Percentiles rank a stretch among this genome's conserved stretches.
These are phyloP conservation scores for Pseudophaeomoniella oleicola DNA, from an alignment of 2,329 filamentous ascomycete species.

Conservation along the genomic window DNA sequence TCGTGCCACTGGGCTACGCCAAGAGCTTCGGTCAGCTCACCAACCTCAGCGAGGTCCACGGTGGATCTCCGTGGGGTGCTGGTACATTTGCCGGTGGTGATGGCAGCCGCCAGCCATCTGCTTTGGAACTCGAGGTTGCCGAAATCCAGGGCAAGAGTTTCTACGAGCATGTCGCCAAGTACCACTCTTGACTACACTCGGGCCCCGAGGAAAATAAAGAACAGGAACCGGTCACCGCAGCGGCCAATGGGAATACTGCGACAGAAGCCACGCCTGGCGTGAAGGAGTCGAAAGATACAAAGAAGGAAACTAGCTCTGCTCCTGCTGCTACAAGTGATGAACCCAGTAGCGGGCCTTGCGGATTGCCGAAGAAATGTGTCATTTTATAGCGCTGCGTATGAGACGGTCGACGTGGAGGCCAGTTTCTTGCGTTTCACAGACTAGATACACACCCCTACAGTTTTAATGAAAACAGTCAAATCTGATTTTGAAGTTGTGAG, in stretches of 20 bases:
- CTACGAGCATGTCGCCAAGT: slow-evolving; percentile 61
- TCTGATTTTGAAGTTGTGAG: no score
- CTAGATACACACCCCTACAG: no score
- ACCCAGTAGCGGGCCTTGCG: slow-evolving; percentile 55
- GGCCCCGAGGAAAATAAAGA: slow-evolving; percentile 19
- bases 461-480: no score
- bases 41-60: slow-evolving; percentile 66
- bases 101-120: slow-evolving; percentile 67
- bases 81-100: slow-evolving; percentile 71
- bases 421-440: no score
- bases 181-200: slow-evolving; percentile 66
- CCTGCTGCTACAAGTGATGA: slow-evolving; percentile 30
- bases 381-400: slow-evolving; percentile 48
- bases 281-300: slow-evolving; percentile 9
- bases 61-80: slow-evolving; percentile 83
- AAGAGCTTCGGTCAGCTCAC: slow-evolving; percentile 56
- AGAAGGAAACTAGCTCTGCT: slow-evolving; percentile 13
- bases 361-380: slow-evolving; percentile 59
- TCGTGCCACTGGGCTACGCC: slow-evolving; percentile 88
- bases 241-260: slow-evolving; percentile 10
- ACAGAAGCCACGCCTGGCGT: slow-evolving; percentile 10
- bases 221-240: slow-evolving; percentile 15
- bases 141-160: slow-evolving; percentile 72
- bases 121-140: slow-evolving; percentile 66
- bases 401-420: no score